These are phyloP conservation scores for Fraxinus angustifolia DNA, from an alignment of 305 asterid genomes.

Conservation along the genomic window DNA sequence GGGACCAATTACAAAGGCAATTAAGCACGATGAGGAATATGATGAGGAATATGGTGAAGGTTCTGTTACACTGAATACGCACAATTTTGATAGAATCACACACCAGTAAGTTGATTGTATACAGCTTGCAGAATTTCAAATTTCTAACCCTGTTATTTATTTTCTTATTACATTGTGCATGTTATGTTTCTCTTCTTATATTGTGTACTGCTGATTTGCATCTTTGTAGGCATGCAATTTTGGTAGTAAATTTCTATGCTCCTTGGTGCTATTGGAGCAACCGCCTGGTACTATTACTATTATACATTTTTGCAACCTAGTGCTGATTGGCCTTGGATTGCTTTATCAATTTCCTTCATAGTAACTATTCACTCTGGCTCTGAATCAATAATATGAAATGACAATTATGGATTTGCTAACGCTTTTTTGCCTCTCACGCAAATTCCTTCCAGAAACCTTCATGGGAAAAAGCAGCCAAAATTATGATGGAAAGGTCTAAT, in stretches of 20 bases:
- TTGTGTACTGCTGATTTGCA: slow-evolving; percentile 13
- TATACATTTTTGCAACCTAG: slow-evolving; percentile 13
- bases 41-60: slow-evolving; percentile 83
- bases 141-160: slow-evolving; percentile 6
- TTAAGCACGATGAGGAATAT: slow-evolving; percentile 81
- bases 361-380: slow-evolving; percentile 11
- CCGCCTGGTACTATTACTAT: slow-evolving; percentile 66
- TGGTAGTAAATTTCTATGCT: slow-evolving; percentile 86
- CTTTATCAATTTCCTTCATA: slow-evolving; percentile 11
- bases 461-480: slow-evolving; percentile 97
- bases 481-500: slow-evolving; percentile 68
- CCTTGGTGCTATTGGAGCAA: slow-evolving; percentile 98
- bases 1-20: slow-evolving; percentile 42
- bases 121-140: slow-evolving; percentile 11
- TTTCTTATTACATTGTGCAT: slow-evolving; percentile 5
- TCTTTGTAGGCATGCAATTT: slow-evolving; percentile 59
- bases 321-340: neutral
- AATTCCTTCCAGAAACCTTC: slow-evolving; percentile 75
- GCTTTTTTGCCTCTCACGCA: slow-evolving; percentile 14
- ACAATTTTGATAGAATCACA: slow-evolving; percentile 70
- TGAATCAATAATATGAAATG: neutral
- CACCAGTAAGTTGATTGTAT: slow-evolving; percentile 61
- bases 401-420: slow-evolving; percentile 16
- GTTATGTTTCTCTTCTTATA: slow-evolving; percentile 9
- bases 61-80: slow-evolving; percentile 57